Percentiles rank a stretch among this genome's conserved stretches.
Evolutionary conservation across 495 filamentous ascomycete genomes (phyloP).

Genomic region (Neurospora tetrasperma): DNA sequence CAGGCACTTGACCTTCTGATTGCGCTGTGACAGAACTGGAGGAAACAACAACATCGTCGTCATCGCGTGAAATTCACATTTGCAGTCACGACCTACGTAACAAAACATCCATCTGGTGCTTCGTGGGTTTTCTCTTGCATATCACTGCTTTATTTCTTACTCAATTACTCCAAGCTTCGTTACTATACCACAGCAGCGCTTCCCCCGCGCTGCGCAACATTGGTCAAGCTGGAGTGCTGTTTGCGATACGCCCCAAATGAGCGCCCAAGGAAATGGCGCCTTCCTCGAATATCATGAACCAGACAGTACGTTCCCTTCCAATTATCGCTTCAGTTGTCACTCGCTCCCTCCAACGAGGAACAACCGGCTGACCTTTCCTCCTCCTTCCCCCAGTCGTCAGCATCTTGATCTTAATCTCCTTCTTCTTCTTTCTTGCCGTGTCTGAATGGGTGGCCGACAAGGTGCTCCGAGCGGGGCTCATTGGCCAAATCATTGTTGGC

Average conservation of each 20-base stretch:
- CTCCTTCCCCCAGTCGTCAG: slow-evolving; percentile 10
- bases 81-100: background rate
- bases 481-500: slow-evolving; percentile 67
- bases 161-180: background rate
- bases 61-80: background rate
- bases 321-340: too few species aligned
- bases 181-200: background rate
- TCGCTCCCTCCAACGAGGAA: too few species aligned
- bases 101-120: background rate
- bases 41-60: background rate
- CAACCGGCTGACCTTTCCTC: background rate
- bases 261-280: slow-evolving; percentile 5
- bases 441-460: slow-evolving; percentile 48
- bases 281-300: slow-evolving; percentile 20
- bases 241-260: background rate
- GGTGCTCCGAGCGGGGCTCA: slow-evolving; percentile 57
- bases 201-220: background rate
- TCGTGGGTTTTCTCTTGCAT: background rate
- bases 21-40: background rate
- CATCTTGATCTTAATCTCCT: slow-evolving; percentile 52
- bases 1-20: background rate
- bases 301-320: slow-evolving; percentile 1
- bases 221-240: slow-evolving; percentile 1
- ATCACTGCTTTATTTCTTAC: background rate
- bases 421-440: slow-evolving; percentile 56